phyloP scores from a whole-genome alignment of 257 asterid genomes.

The Salvia splendens region DNA sequence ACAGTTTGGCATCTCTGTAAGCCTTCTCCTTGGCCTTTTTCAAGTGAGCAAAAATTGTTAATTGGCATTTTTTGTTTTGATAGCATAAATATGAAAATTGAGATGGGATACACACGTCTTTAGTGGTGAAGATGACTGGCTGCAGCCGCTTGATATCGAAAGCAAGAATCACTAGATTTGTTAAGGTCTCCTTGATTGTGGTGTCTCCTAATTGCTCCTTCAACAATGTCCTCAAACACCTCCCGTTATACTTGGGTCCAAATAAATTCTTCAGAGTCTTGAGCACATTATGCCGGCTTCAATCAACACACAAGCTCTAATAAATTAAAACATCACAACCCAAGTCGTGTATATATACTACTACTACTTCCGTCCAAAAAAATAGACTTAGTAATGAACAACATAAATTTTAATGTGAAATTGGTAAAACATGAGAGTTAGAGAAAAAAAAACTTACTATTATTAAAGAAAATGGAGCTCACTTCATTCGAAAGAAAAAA shows the following conservation, averaged over 20 bases:
- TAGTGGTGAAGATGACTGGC: conserved; percentile 45
- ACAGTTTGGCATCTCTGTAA: conserved; percentile 47
- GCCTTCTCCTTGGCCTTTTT: conserved; percentile 45
- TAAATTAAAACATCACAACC: too few species aligned
- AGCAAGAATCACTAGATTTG: conserved; percentile 50
- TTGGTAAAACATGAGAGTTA: too few species aligned
- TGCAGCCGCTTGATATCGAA: conserved; percentile 55
- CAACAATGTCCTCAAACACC: conserved; percentile 37
- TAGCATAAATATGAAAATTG: neutral
- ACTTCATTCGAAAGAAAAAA: too few species aligned
- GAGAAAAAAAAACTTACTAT: too few species aligned
- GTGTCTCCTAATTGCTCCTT: conserved; percentile 33
- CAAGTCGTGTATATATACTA: too few species aligned
- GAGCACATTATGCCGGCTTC: conserved; percentile 40
- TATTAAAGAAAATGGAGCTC: too few species aligned
- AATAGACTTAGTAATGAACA: too few species aligned
- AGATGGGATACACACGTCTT: conserved; percentile 29
- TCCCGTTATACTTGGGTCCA: conserved; percentile 53
- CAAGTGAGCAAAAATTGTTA: too few species aligned
- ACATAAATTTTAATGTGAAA: too few species aligned
- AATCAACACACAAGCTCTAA: neutral
- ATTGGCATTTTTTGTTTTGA: too few species aligned
- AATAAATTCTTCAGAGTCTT: conserved; percentile 35
- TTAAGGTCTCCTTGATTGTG: conserved; percentile 44
- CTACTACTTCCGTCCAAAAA: too few species aligned